Percentiles rank a stretch among this genome's conserved stretches.
Evolutionary conservation across 2,329 filamentous ascomycete species (phyloP).

Genomic region (Arachnomyces sp.): DNA sequence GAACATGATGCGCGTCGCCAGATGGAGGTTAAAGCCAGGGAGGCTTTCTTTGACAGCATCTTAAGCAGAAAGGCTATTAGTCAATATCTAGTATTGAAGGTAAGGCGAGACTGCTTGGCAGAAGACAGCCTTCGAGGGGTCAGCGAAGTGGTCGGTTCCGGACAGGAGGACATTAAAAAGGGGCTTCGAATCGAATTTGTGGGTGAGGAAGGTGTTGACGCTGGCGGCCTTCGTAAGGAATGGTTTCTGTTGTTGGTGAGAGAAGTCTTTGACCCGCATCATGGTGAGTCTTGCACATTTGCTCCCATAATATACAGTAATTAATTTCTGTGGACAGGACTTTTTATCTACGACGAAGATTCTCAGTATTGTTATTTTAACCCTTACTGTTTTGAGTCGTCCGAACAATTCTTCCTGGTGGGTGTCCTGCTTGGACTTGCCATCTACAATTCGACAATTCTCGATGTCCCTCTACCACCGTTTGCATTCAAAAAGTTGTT

Average conservation of each 20-base stretch:
- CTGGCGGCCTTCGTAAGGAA: constrained; percentile 82
- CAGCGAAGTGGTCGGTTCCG: constrained; percentile 73
- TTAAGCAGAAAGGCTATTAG: constrained; percentile 65
- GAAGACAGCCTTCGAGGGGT: constrained; percentile 82
- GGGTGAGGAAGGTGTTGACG: constrained; percentile 87
- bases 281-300: constrained; percentile 52
- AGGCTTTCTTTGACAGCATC: constrained; percentile 87
- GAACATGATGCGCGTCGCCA: constrained; percentile 82
- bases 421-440: constrained; percentile 81
- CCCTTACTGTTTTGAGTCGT: constrained; percentile 78
- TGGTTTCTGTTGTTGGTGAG: constrained; percentile 86
- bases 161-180: constrained; percentile 83
- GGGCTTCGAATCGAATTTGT: constrained; percentile 75
- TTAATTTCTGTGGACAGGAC: constrained; percentile 46
- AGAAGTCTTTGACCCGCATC: constrained; percentile 84
- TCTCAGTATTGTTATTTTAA: constrained; percentile 92
- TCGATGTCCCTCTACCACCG: constrained; percentile 79
- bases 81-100: constrained; percentile 68
- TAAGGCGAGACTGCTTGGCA: constrained; percentile 77
- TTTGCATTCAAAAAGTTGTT: constrained; percentile 86
- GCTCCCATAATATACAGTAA: background rate
- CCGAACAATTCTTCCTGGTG: constrained; percentile 85
- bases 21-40: constrained; percentile 80
- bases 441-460: constrained; percentile 90
- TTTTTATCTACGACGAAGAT: constrained; percentile 88